Base-by-base conservation (phyloP, 495 filamentous ascomycete species). In the Venustampulla echinocandica region DNA sequence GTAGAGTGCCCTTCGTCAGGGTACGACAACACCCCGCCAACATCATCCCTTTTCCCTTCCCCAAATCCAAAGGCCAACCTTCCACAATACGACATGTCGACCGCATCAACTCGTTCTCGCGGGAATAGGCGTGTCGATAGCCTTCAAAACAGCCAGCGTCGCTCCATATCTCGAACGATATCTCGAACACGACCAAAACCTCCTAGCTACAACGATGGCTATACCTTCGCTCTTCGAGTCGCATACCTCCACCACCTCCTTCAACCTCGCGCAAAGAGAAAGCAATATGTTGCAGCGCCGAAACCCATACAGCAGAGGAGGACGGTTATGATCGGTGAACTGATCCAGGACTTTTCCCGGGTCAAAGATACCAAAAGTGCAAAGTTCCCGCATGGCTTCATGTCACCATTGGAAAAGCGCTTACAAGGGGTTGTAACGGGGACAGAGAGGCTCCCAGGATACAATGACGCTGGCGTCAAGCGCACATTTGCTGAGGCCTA, bases 231-330 rank as follows among this genome's bases (percentile, higher is more conserved):
- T 52, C 80, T 99, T 42, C 84, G 93, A 42, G 81, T 87, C 55
- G 89, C 93, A 54, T 96, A 88, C 64, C 83, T 99, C 23, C 70
- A 86, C 67, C 90, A 99, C 64, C 81, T 97, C 21, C 80, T 99
- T 41, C 85, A 94, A 57, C 92, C 93, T 51, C 83, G 88, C 54
- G 75, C 84, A 53, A 88, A 88, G 63, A 77, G 88, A 57, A 81
- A 85, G 54, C 85, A 94, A 67, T 90, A 85, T 76, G 77, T 86
- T 39, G 67, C 78, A 11, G 73, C 76, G 20, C 77, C 76, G 52
- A 82, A 74, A 55, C 74, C 71, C 4, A 56, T 74, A 27, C 57
- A 70, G 47, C 77, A 85, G 43, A 70, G 77, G 1, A 82, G 85
- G 47, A 87, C 87, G 15, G 66, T 66, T 55, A 74, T 67, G 49